Percentiles rank a stretch among this genome's conserved stretches.
Conservation (phyloP, 495 filamentous ascomycete genomes). For the Lophium mytilinum region DNA sequence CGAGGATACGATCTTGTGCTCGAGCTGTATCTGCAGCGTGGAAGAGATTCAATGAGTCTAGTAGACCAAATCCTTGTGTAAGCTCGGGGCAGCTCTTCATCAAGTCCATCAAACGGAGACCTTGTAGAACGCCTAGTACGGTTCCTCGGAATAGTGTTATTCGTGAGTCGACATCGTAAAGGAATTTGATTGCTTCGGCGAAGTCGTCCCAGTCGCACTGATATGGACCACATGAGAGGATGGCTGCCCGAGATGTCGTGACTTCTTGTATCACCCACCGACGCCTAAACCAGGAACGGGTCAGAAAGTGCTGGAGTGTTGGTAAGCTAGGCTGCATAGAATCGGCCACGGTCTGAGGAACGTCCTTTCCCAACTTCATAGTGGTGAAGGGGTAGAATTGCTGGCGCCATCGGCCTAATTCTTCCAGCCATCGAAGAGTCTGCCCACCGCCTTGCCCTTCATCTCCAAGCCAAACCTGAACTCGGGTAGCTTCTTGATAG, state of each 20-base stretch:
- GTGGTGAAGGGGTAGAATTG: background rate
- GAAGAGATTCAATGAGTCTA: background rate
- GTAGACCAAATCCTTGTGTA: background rate
- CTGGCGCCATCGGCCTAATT: background rate
- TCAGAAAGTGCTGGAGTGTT: background rate
- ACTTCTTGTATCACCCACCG: background rate
- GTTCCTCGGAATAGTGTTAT: background rate
- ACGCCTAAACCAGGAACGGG: background rate
- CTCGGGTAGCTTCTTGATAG: background rate
- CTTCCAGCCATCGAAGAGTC: background rate
- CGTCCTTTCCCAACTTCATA: background rate
- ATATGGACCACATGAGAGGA: background rate
- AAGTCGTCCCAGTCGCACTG: background rate
- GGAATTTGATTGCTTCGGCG: background rate
- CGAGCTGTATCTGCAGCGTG: background rate
- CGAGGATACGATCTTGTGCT: background rate
- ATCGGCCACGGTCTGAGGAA: background rate
- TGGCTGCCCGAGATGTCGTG: background rate
- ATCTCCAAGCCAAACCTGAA: background rate
- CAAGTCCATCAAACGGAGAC: background rate
- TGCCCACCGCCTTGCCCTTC: background rate
- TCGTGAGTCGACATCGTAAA: background rate
- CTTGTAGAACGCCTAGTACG: background rate
- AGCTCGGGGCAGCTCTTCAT: background rate
- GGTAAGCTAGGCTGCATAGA: background rate